Evolutionary conservation across 202 grass and related monocot species (phyloP), one percentile per base, ranked within the genome.

Genomic region (Eragrostis tef): DNA sequence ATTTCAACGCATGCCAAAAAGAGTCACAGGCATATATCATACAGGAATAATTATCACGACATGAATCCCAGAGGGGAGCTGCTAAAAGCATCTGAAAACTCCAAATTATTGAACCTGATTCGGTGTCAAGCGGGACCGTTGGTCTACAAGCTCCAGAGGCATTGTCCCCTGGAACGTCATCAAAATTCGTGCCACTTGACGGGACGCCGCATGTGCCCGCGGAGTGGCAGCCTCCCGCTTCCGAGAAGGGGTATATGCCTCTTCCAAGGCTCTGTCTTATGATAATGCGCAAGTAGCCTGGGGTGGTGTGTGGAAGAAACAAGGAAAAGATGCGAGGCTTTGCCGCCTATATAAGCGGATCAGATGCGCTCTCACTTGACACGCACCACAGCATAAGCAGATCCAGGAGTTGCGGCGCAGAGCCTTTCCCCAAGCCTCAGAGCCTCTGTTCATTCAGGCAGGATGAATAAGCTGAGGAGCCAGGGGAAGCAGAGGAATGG

Each of bases 121-220:
- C 50, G 78, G n/a, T 78, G 77, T 81, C 87, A 86, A 73, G 48
- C 39, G 31, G 54, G 74, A 29, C 74, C 82, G 74, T 78, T 78
- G 74, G 82, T 78, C 43, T 77, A 62, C 81, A 66, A 19, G 73
- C 70, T 82, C 54, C 67, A 26, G 59, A 72, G 82, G 49, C 72
- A 29, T 22, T 85, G 87, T 82, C 78, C 73, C 83, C 83, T 67
- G 5, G 78, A 73, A n/a, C 58, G 65, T 81, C 78, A 45, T 85
- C 83, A 77, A 24, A 67, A 25, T 81, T 51, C 51, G 72, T 41
- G 82, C 87, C 25, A 81, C 47, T 81, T 85, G 74, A 45, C 19
- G 60, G 64, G 81, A 47, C 21, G 77, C 39, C 6, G 57, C 87
- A 85, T 85, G 78, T 82, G 82, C 41, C 4, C 3, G n/a, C 70